These are phyloP conservation scores for Rosa persica DNA, from an alignment of 306 rosid genomes.

Conservation along the genomic window DNA sequence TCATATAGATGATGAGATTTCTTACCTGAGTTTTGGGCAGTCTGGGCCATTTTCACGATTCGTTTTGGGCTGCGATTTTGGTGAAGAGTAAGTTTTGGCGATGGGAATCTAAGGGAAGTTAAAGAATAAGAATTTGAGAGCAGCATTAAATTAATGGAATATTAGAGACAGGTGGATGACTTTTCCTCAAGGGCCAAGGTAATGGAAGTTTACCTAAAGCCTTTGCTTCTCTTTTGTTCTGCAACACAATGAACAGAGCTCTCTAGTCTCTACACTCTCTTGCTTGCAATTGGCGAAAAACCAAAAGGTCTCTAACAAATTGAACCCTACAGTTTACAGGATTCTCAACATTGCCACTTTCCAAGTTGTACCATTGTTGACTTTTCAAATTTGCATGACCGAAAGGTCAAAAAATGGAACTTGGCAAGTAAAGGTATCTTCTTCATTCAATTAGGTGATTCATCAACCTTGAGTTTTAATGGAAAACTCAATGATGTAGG, in stretches of 20 bases:
- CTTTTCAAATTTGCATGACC: too few relatives aligned
- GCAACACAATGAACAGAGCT: neutral
- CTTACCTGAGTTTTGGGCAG: slow-evolving; percentile 48
- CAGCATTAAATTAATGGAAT: slow-evolving; percentile 8
- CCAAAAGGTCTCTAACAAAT: neutral
- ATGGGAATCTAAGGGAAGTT: slow-evolving; percentile 10
- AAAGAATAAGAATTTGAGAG: slow-evolving; percentile 19
- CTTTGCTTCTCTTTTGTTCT: slow-evolving; percentile 1
- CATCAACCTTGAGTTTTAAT: too few relatives aligned
- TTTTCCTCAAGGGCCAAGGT: neutral
- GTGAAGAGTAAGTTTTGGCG: slow-evolving; percentile 3
- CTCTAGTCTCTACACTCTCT: neutral
- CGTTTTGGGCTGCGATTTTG: slow-evolving; percentile 18
- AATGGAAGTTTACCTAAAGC: neutral
- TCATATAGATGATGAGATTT: neutral
- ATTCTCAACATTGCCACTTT: too few relatives aligned
- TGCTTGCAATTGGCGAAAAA: neutral
- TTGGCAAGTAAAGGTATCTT: too few relatives aligned
- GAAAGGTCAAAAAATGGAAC: too few relatives aligned
- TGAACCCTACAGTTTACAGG: neutral
- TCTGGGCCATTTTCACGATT: slow-evolving; percentile 50
- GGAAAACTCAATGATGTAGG: too few relatives aligned
- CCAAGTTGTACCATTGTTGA: neutral
- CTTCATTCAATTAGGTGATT: too few relatives aligned
- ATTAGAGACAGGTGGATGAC: neutral